phyloP scores from a whole-genome alignment of 106 monocot species.

The Dactylorhiza incarnata region DNA sequence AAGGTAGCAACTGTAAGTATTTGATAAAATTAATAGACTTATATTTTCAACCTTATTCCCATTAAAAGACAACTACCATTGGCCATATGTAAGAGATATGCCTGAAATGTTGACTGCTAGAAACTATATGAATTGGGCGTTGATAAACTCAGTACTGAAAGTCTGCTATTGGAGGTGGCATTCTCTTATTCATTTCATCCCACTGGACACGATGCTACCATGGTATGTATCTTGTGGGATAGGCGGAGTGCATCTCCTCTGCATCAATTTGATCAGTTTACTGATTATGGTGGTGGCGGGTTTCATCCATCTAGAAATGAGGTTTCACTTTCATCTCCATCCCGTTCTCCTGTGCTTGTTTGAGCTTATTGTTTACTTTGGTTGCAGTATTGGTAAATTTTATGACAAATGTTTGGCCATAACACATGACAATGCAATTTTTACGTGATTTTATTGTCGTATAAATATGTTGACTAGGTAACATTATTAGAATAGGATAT shows the following conservation, averaged over 20 bases:
- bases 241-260: conserved; percentile 46
- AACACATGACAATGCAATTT: not conserved
- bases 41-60: not conserved
- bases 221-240: conserved; percentile 97
- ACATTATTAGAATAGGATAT: no score
- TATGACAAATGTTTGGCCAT: not conserved
- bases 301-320: conserved; percentile 99
- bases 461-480: no score
- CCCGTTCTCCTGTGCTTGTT: not conserved
- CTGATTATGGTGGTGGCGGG: conserved; percentile 94
- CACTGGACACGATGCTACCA: conserved; percentile 69
- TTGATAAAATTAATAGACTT: not conserved
- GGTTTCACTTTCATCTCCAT: conserved; percentile 27
- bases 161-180: no score
- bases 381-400: not conserved
- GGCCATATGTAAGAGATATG: no score
- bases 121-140: no score
- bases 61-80: no score
- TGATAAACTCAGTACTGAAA: no score
- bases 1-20: conserved; percentile 61
- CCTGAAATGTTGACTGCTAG: no score
- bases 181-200: conserved; percentile 86
- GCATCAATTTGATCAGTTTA: conserved; percentile 93
- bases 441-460: no score
- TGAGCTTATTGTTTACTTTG: not conserved